Evolutionary conservation across 345 rosid genomes (phyloP), one percentile per base, ranked within the genome.

Genomic region (Aquilaria sinensis): DNA sequence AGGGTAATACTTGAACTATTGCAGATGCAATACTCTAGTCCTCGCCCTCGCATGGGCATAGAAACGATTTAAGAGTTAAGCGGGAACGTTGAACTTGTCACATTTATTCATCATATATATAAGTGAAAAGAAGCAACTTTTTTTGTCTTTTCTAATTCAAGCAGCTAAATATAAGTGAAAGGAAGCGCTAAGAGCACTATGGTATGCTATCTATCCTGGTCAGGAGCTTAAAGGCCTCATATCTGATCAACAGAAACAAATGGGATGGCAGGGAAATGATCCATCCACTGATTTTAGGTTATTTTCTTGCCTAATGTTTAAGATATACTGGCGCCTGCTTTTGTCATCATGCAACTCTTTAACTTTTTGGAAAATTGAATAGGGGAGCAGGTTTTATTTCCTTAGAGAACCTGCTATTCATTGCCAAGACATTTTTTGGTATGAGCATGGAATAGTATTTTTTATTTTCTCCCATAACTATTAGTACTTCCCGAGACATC

Each of bases 251-350:
- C 89, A 97, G 98, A 92, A 92, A 72, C 81, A 85, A 67, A 92
- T 92, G 98, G 96, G 98, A 48, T 92, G 96, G 96, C 98, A 92
- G 69, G 98, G 98, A 68, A 85, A 62, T 75, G 96, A 92, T 83
- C 98, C 98, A 68, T 89, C 96, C 10, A 92, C 96, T 46, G 96
- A 92, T 75, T 92, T 92, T 76, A 84, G 97, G 97, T 91, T 67
- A n/a, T 60, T 5, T 60, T 53, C 58, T 62, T 49, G 34, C 51
- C 31, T 4, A 34, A 8, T 56, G 51, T 29, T 66, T 43, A 47
- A 47, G 57, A 12, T 30, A 56, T 12, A 14, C 30, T 32, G 46
- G 56, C 33, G 10, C 47, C n/a, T 12, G 32, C 47, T 55, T 60
- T 31, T 6, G n/a, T 16, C 58, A 16, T 57, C 52, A 16, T 12